Percentiles rank a stretch among this genome's conserved stretches.
phyloP scores from a whole-genome alignment of 176 grass and related monocot species.

The Paspalum notatum region DNA sequence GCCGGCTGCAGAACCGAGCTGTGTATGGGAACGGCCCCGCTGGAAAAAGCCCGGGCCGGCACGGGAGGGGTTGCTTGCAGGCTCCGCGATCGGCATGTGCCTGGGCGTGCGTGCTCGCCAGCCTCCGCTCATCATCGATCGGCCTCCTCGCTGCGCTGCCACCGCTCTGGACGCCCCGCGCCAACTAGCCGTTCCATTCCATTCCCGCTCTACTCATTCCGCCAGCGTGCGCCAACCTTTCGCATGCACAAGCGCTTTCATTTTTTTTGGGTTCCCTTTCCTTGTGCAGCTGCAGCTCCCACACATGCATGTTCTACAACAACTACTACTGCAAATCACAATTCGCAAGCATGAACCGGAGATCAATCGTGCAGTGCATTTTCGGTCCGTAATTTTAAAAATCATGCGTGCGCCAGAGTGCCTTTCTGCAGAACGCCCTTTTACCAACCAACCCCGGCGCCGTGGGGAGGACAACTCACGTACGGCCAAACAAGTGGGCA shows the following conservation, averaged over 20 bases:
- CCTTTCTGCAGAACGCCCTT: too few species aligned
- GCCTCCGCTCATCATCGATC: not conserved
- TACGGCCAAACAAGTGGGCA: not conserved
- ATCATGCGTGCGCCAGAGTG: too few species aligned
- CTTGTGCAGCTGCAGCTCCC: too few species aligned
- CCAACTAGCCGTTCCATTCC: constrained; percentile 13
- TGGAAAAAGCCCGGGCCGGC: not conserved
- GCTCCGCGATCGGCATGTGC: constrained; percentile 52
- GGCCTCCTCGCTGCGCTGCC: not conserved
- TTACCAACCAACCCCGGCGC: too few species aligned
- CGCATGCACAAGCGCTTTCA: too few species aligned
- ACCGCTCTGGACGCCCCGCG: not conserved
- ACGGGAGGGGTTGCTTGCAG: constrained; percentile 21
- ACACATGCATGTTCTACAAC: too few species aligned
- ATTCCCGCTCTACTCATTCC: not conserved
- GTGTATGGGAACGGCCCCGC: not conserved
- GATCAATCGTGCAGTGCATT: not conserved
- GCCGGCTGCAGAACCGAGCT: not conserved
- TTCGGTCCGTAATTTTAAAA: too few species aligned
- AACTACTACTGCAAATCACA: too few species aligned
- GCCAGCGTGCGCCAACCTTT: not conserved
- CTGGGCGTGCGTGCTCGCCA: not conserved
- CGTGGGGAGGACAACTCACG: not conserved
- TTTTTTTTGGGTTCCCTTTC: too few species aligned
- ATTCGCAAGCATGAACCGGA: not conserved